These are phyloP conservation scores for Nepenthes mirabilis DNA, from an alignment of 148 eudicot genomes.

Conservation along the genomic window DNA sequence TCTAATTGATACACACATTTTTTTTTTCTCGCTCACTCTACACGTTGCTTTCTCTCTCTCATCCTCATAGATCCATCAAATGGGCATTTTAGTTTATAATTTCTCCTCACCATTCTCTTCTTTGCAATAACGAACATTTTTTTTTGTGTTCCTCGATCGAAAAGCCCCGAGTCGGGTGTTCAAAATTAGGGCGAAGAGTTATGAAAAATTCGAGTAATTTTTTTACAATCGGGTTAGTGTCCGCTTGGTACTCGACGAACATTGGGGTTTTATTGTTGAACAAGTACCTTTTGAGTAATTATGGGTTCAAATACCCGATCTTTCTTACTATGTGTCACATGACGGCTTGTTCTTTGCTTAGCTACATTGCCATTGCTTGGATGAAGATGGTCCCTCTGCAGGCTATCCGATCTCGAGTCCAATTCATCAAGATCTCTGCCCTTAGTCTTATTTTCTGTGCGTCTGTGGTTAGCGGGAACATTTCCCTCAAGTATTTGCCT, in stretches of 20 bases:
- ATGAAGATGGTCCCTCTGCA: conserved; percentile 85
- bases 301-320: conserved; percentile 80
- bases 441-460: conserved; percentile 63
- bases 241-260: conserved; percentile 78
- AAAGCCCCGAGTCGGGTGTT: conserved; percentile 4
- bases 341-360: conserved; percentile 77
- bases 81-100: background rate
- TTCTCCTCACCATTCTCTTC: background rate
- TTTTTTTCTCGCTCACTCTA: too few relatives aligned
- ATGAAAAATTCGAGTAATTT: conserved; percentile 38
- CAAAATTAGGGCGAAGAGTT: conserved; percentile 16
- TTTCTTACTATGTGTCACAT: conserved; percentile 89
- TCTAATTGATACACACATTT: too few relatives aligned
- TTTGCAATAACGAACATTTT: conserved; percentile 1
- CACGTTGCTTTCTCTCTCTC: background rate
- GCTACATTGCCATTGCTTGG: conserved; percentile 86
- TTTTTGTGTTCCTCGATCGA: background rate
- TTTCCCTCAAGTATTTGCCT: conserved; percentile 61
- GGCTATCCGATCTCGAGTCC: conserved; percentile 62
- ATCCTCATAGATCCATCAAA: background rate
- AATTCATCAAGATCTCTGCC: conserved; percentile 62
- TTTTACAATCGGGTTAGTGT: conserved; percentile 64
- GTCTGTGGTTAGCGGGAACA: conserved; percentile 74
- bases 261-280: conserved; percentile 69
- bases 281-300: conserved; percentile 69